Conservation (phyloP, 2,329 filamentous ascomycete species). For the Nigrograna mackinnonii region DNA sequence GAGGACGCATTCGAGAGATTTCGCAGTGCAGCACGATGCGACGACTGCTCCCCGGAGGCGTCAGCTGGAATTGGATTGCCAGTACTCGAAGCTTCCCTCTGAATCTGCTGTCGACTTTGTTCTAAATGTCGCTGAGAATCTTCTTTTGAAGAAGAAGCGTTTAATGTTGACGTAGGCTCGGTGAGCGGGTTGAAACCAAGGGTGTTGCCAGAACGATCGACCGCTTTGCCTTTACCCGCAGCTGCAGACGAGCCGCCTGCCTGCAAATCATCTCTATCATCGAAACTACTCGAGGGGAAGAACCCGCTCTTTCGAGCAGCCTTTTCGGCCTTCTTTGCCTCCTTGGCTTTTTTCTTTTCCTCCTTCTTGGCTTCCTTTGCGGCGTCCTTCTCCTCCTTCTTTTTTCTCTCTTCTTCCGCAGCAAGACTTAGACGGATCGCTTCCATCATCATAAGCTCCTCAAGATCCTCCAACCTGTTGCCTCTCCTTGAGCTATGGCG, state of each 20-base stretch:
- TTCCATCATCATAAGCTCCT: slow-evolving; percentile 99
- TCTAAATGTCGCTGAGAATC: slow-evolving; percentile 52
- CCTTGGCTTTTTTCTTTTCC: slow-evolving; percentile 73
- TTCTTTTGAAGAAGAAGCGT: slow-evolving; percentile 35
- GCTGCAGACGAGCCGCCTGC: slow-evolving; percentile 28
- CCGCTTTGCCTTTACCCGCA: slow-evolving; percentile 52
- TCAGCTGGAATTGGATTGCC: slow-evolving; percentile 50
- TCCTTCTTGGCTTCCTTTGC: slow-evolving; percentile 83
- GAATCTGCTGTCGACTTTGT: slow-evolving; percentile 47
- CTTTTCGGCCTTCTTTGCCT: slow-evolving; percentile 69
- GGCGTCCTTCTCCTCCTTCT: slow-evolving; percentile 78
- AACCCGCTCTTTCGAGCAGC: slow-evolving; percentile 66
- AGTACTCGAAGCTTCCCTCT: slow-evolving; percentile 35
- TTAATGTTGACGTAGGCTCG: slow-evolving; percentile 48
- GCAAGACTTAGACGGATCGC: slow-evolving; percentile 90
- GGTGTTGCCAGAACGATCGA: slow-evolving; percentile 43
- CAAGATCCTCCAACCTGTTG: slow-evolving; percentile 78
- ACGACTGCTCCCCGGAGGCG: slow-evolving; percentile 34
- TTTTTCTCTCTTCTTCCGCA: slow-evolving; percentile 89
- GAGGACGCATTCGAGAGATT: slow-evolving; percentile 89
- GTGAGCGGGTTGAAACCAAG: slow-evolving; percentile 46
- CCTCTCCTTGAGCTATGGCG: slow-evolving; percentile 59
- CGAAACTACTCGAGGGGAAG: slow-evolving; percentile 56
- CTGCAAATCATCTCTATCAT: slow-evolving; percentile 35
- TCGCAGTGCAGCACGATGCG: slow-evolving; percentile 70